These are phyloP conservation scores for Verbena officinalis DNA, from an alignment of 257 asterid species.

Conservation along the genomic window DNA sequence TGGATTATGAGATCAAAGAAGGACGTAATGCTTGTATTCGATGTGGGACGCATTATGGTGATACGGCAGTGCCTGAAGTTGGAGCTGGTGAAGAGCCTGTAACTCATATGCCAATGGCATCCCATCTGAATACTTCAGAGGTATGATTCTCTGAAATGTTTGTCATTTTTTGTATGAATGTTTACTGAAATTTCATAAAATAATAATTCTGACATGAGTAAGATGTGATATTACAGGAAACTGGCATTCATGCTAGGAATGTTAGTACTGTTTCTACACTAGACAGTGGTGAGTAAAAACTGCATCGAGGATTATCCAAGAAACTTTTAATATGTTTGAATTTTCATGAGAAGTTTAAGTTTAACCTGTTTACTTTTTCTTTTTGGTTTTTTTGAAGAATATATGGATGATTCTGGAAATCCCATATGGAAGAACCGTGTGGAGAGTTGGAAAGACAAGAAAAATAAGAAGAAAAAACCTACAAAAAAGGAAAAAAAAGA, in stretches of 20 bases:
- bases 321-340: neutral
- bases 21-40: conserved; percentile 67
- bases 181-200: neutral
- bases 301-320: neutral
- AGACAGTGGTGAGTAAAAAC: conserved; percentile 80
- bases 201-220: neutral
- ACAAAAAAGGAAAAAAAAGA: conserved; percentile 51
- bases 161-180: neutral
- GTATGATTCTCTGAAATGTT: conserved; percentile 31
- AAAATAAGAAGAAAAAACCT: conserved; percentile 66
- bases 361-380: conserved; percentile 17
- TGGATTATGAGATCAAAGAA: conserved; percentile 73
- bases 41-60: conserved; percentile 58
- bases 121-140: conserved; percentile 45
- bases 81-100: conserved; percentile 45
- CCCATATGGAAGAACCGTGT: conserved; percentile 99
- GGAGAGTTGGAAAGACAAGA: conserved; percentile 97
- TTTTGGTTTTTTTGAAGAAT: conserved; percentile 50
- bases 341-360: conserved; percentile 2
- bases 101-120: conserved; percentile 37
- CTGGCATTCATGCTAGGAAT: conserved; percentile 89
- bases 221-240: conserved; percentile 57
- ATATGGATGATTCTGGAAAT: conserved; percentile 77
- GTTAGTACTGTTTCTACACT: conserved; percentile 81
- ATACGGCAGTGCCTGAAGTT: conserved; percentile 33